A percentile compares a stretch with the other conserved stretches of the same genome.
These are phyloP conservation scores for Penicillium psychrosexuale DNA, from an alignment of 2,329 filamentous ascomycete species.

Conservation along the genomic window DNA sequence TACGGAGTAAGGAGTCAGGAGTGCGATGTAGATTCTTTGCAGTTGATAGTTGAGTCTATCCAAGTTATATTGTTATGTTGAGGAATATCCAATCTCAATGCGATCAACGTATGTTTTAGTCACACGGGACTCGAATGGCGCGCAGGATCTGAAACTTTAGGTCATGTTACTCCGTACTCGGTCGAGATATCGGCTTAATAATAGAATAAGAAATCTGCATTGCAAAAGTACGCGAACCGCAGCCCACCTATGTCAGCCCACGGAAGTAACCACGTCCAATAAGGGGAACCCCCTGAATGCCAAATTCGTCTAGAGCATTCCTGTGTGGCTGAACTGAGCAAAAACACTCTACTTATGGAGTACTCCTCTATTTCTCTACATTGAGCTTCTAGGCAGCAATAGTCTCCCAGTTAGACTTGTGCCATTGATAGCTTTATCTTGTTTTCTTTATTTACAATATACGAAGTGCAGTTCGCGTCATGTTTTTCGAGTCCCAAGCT, in stretches of 20 bases:
- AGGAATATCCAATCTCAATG: background rate
- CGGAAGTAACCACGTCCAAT: constrained; percentile 13
- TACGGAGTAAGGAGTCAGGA: background rate
- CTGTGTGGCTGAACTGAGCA: background rate
- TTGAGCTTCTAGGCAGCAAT: background rate
- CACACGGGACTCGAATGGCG: constrained; percentile 1
- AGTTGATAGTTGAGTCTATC: background rate
- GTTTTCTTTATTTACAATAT: background rate
- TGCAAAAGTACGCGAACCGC: background rate
- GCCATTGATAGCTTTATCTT: background rate
- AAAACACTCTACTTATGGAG: background rate
- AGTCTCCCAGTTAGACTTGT: background rate
- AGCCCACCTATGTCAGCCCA: constrained; percentile 2
- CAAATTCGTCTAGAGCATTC: constrained; percentile 8
- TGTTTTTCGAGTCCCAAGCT: background rate
- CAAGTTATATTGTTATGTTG: background rate
- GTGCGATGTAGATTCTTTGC: background rate
- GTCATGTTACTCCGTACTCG: constrained; percentile 3
- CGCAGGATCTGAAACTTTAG: constrained; percentile 5
- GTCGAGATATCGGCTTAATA: constrained; percentile 5
- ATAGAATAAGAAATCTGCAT: background rate
- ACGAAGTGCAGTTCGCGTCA: background rate
- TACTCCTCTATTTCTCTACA: background rate
- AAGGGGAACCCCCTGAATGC: constrained; percentile 9
- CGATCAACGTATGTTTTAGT: background rate